Percentiles rank a stretch among this genome's conserved stretches.
These are phyloP conservation scores for Vanilla planifolia DNA, from an alignment of 106 monocot genomes.

Conservation along the genomic window DNA sequence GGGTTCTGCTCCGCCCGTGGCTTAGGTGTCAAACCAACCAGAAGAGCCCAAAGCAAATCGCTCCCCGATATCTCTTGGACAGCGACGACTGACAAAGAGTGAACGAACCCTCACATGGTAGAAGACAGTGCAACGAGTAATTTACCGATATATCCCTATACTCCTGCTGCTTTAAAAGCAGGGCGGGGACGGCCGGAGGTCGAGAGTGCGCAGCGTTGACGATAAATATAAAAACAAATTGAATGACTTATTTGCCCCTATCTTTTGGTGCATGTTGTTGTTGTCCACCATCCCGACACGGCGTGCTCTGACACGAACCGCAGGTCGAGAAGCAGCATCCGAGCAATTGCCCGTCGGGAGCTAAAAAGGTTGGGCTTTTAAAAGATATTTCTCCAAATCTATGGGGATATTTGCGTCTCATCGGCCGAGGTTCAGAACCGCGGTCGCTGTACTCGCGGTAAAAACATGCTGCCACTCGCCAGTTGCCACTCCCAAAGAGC, in stretches of 20 bases:
- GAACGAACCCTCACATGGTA: slow-evolving; percentile 8
- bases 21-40: background rate
- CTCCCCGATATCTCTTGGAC: slow-evolving; percentile 4
- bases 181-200: background rate
- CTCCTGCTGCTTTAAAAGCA: background rate
- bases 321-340: background rate
- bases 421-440: background rate
- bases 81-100: slow-evolving; percentile 1
- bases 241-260: too few species aligned
- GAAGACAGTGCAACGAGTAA: background rate
- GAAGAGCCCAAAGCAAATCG: slow-evolving; percentile 10
- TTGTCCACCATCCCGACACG: background rate
- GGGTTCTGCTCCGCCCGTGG: too few species aligned
- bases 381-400: too few species aligned
- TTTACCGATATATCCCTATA: slow-evolving; percentile 1
- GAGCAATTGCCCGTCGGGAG: background rate
- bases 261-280: too few species aligned
- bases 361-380: too few species aligned
- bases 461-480: too few species aligned
- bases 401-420: background rate
- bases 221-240: too few species aligned
- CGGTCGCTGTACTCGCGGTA: background rate
- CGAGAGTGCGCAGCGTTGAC: background rate
- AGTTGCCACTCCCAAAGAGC: too few species aligned
- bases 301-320: background rate